phyloP scores from a whole-genome alignment of 2,329 filamentous ascomycete species.

The Penicillium corylophilum region DNA sequence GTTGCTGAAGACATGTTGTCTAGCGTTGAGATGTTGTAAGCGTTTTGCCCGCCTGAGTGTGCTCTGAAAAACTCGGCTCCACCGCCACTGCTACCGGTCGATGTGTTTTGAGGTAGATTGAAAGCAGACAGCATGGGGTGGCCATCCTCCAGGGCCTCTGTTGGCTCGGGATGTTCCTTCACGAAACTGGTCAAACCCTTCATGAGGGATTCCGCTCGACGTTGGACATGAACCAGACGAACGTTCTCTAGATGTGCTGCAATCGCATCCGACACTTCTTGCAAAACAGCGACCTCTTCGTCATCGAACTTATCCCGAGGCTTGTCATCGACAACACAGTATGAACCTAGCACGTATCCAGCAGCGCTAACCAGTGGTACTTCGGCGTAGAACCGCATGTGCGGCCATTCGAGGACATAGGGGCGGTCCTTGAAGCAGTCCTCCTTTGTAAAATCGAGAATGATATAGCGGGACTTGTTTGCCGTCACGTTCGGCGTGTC shows the following conservation, averaged over 20 bases:
- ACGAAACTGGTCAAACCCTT: not conserved
- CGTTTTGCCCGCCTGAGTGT: not conserved
- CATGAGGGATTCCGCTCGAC: not conserved
- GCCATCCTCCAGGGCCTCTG: not conserved
- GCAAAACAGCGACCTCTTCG: not conserved
- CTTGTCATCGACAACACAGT: not conserved
- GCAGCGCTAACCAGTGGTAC: not conserved
- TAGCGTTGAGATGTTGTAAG: not conserved
- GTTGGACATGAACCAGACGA: not conserved
- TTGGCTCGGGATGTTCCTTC: not conserved
- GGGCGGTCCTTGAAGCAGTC: not conserved
- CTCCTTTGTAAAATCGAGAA: not conserved
- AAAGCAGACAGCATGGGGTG: not conserved
- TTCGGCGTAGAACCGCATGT: not conserved
- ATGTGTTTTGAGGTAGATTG: not conserved
- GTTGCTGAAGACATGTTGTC: not conserved
- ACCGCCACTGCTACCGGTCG: not conserved
- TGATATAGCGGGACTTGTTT: not conserved
- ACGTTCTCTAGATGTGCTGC: not conserved
- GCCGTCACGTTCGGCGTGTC: not conserved
- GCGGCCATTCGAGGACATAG: not conserved
- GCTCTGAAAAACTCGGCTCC: not conserved
- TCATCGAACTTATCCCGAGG: not conserved
- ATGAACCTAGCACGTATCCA: not conserved
- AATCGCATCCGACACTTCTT: not conserved